Evolutionary conservation across 2,329 filamentous ascomycete species (phyloP), one percentile per base, ranked within the genome.

Genomic region (Onygenales sp.): DNA sequence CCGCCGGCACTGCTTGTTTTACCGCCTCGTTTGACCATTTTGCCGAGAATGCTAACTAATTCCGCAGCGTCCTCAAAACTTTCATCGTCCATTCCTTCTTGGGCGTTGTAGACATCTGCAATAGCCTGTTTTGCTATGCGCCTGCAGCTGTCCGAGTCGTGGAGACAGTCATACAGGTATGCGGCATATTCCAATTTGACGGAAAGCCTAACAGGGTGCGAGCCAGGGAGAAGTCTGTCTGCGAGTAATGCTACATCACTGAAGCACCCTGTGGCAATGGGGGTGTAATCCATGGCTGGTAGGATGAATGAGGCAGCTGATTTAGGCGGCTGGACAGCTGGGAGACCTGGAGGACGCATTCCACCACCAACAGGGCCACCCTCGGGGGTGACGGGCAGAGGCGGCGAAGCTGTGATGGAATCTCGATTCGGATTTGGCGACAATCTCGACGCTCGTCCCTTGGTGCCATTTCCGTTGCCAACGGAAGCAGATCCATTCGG

Each of bases 21-120:
- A 0, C 66, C 65, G 6, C 86, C 86, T 49, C 89, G 81, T 70
- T 87, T 91, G 79, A 91, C 88, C 84, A 96, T 93, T 63, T 85
- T 88, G 6, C 88, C 89, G 1, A 97, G 70, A 0, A 93, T 84
- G 1, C 87, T 86, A 7, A 97, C 91, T 10, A 96, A 78, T 63
- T 92, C 87, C 54, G 89, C 90, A 0, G 91, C 89, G 67, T 97
- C 93, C 59, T 87, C 83, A 66, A 96, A 98, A 76, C 93, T 94
- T 60, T 94, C 89, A 63, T 97, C 91, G 55, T 94, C 88, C 83
- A 97, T 92, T 17, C 88, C 88, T 68, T 96, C 91, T 51, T 86
- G 84, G 1, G 90, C 89, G 54, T 90, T 86, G 65, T 96, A 96
- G 1, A 96, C 92, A 62, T 95, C 89, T 42, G 87, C 80, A 56